Conservation (phyloP, 2,329 filamentous ascomycete genomes). For the Neonectria sp. region DNA sequence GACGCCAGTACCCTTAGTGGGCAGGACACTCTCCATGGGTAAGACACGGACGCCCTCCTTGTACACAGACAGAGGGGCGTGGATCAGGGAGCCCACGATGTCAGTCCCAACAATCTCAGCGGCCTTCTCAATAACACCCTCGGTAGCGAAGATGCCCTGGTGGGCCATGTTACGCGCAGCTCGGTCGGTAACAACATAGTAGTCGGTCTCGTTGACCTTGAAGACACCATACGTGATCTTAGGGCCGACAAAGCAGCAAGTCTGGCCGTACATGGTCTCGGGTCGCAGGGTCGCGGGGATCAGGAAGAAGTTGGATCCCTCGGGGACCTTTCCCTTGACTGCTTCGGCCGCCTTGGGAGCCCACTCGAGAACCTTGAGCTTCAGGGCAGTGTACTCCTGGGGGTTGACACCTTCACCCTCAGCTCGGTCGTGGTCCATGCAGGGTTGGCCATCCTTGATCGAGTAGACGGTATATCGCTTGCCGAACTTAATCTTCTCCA, state of each 20-base stretch:
- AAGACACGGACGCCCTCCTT: slow-evolving; percentile 88
- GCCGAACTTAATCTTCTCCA: slow-evolving; percentile 94
- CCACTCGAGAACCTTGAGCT: slow-evolving; percentile 94
- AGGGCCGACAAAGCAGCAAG: slow-evolving; percentile 94
- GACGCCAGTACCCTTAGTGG: slow-evolving; percentile 95
- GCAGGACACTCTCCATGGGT: slow-evolving; percentile 94
- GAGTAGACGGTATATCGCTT: slow-evolving; percentile 93
- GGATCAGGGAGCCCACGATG: slow-evolving; percentile 88
- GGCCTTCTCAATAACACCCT: slow-evolving; percentile 82
- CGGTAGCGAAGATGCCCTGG: slow-evolving; percentile 86
- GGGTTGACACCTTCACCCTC: slow-evolving; percentile 71
- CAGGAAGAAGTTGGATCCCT: slow-evolving; percentile 86
- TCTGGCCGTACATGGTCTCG: slow-evolving; percentile 99
- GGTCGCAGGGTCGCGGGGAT: slow-evolving; percentile 93
- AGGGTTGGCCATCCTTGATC: slow-evolving; percentile 62
- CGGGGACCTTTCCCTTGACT: slow-evolving; percentile 84
- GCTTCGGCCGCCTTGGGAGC: slow-evolving; percentile 79
- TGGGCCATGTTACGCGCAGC: slow-evolving; percentile 97
- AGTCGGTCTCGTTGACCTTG: slow-evolving; percentile 83
- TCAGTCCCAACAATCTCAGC: slow-evolving; percentile 83
- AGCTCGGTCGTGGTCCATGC: slow-evolving; percentile 64
- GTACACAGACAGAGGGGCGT: slow-evolving; percentile 91
- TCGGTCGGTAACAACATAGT: slow-evolving; percentile 87
- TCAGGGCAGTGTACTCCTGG: slow-evolving; percentile 94
- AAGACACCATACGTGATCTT: slow-evolving; percentile 92